Percentiles rank a stretch among this genome's conserved stretches.
Evolutionary conservation across 441 rosid species (phyloP).

Genomic region (Theobroma grandiflorum): DNA sequence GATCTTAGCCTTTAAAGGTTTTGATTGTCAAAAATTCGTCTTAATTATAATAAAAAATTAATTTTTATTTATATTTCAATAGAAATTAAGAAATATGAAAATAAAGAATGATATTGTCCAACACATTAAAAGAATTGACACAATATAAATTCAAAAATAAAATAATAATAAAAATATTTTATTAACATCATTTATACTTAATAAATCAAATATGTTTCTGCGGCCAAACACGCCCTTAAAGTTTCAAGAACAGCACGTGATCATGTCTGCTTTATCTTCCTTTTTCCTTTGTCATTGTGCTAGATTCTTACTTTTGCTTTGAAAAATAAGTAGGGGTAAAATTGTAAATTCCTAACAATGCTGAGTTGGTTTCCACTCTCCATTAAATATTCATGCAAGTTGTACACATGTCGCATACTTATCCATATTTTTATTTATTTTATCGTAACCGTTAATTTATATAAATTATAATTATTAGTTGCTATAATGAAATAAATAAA

Average conservation of each 20-base stretch:
- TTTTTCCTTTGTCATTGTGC: slow-evolving; percentile 1
- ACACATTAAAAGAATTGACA: not conserved
- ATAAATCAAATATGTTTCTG: not conserved
- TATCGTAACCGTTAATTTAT: no score
- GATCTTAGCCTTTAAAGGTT: not conserved
- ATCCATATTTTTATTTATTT: no score
- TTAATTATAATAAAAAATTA: not conserved
- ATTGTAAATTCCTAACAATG: not conserved
- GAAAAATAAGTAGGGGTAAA: not conserved
- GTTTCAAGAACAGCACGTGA: not conserved
- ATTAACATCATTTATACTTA: not conserved
- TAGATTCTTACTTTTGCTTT: not conserved
- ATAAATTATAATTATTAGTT: no score
- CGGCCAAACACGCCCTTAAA: not conserved
- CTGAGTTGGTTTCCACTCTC: not conserved
- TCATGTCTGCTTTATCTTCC: not conserved
- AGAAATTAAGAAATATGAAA: not conserved
- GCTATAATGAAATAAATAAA: no score
- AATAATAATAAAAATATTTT: not conserved
- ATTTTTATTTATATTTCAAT: not conserved
- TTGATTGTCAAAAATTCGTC: not conserved
- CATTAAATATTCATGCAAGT: no score
- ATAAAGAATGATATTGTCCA: not conserved
- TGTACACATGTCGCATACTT: no score
- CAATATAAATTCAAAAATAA: not conserved